Evolutionary conservation across 371 early-diverging fungal genomes (phyloP), one percentile per base, ranked within the genome.

Genomic region (Lichtheimia ornata): DNA sequence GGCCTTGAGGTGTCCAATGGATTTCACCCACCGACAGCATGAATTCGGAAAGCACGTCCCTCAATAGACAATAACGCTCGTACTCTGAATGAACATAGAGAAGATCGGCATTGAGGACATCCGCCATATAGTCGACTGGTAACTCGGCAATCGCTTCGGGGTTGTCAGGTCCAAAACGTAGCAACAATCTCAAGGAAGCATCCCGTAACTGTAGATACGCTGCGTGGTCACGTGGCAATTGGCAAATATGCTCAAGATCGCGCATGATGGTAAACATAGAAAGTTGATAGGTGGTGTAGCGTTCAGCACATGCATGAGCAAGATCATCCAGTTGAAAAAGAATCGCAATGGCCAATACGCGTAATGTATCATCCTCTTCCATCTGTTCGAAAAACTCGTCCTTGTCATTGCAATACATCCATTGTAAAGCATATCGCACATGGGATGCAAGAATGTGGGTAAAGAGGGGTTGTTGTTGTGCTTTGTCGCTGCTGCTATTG

Each of bases 71-170:
- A 40, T 80, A 80, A 2, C 81, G 65, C 25, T 77, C 76, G 55
- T 64, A 80, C 50, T 80, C 81, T 30, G 62, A 63, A 9, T 53
- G 40, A 5, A 80, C 74, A 62, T 72, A 80, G 17, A 80, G 50
- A 3, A 67, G 61, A 50, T 80, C 81, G 0, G 81, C 77, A 66
- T 70, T 70, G 6, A 80, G 59, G 0, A 80, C 71, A 51, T 80
- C 81, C 0, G 77, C 76, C 77, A 80, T 75, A 50, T 77, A 80
- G 50, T 80, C 77, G 3, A 70, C 73, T 0, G 81, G 81, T 15
- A 80, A 57, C 41, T 64, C 60, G 6, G 76, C 72, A 5, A 80
- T 53, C 1, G 61, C 58, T 1, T 56, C 56, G 0, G 81, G 67
- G 13, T 77, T 35, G n/a, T 73, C 66, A 15, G 81, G 72, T 0